Evolutionary conservation across 2,329 filamentous ascomycete species (phyloP), one percentile per base, ranked within the genome.

Genomic region (Colletotrichum aenigma): DNA sequence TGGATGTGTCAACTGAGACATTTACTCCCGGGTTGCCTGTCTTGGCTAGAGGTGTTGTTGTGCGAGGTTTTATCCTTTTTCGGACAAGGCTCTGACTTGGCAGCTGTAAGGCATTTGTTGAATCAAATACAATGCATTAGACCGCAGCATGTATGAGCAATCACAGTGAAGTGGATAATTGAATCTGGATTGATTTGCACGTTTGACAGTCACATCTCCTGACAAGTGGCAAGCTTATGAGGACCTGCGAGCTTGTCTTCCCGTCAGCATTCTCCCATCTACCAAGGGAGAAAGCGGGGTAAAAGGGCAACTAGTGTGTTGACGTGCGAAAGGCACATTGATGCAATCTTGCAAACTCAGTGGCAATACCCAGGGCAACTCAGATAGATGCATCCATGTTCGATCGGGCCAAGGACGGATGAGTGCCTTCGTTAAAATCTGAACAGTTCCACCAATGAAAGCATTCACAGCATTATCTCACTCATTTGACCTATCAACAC

Each of bases 301-400:
- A 12, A 12, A 4, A 48, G 3, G 6, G 3, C 2, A 6, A 12
- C 2, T 1, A n/a, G n/a, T 4, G 18, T 21, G 21, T 21, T 21
- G 18, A 48, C 4, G 18, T 13, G n/a, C 18, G 4, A n/a, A 0
- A 0, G 18, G 18, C 5, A 21, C 6, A 0, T 7, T 4, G 18
- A 48, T n/a, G 38, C 6, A 43, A 6, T 43, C 4, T 5, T 43
- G 16, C 8, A 0, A 4, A 21, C 3, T 48, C 3, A 1, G 3
- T 48, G 38, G 1, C 38, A 48, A 0, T 0, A 7, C 43, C n/a
- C 43, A 48, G 6, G 0, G 21, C 10, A 21, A 48, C 43, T 21
- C 10, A 48, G 10, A 1, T 3, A 48, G 43, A 48, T 13, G n/a
- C 2, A 13, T 48, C 0, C n/a, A 7, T 48, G 6, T 48, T 48